Evolutionary conservation across 2,329 filamentous ascomycete genomes (phyloP).

Genomic region (Neofusicoccum kwambonambiense): DNA sequence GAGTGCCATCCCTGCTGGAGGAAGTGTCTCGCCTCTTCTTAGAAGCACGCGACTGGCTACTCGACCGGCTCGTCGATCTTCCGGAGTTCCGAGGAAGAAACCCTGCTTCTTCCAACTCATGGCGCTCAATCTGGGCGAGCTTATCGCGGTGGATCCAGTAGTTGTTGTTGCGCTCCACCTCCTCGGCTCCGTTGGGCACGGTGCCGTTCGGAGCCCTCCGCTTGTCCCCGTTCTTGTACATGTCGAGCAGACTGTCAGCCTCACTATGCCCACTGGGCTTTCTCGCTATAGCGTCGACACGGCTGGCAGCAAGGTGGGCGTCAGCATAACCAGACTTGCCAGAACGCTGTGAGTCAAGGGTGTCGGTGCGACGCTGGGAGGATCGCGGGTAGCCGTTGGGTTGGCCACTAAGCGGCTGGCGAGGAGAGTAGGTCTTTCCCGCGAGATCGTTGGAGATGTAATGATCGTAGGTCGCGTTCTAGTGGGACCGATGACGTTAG

Average conservation of each 20-base stretch:
- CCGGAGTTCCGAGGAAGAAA: conserved; percentile 47
- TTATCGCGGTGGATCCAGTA: conserved; percentile 86
- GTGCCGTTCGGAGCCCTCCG: background rate
- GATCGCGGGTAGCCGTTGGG: conserved; percentile 34
- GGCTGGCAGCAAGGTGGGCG: conserved; percentile 33
- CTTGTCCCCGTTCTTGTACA: conserved; percentile 35
- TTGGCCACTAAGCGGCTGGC: conserved; percentile 35
- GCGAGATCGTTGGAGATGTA: conserved; percentile 37
- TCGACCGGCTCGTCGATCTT: conserved; percentile 30
- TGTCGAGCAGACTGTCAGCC: conserved; percentile 49
- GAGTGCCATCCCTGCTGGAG: conserved; percentile 26
- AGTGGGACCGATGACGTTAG: conserved; percentile 21
- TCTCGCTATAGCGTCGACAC: conserved; percentile 27
- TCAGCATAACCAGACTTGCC: conserved; percentile 26
- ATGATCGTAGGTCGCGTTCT: conserved; percentile 29
- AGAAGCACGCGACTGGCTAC: conserved; percentile 36
- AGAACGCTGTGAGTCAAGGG: conserved; percentile 30
- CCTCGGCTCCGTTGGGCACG: background rate
- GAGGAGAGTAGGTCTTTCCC: conserved; percentile 25
- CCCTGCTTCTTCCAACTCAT: conserved; percentile 76
- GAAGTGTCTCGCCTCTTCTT: conserved; percentile 33
- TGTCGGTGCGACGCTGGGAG: conserved; percentile 27
- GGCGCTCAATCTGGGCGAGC: conserved; percentile 75
- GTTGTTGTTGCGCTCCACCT: background rate
- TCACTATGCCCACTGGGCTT: conserved; percentile 44